A percentile compares a stretch with the other conserved stretches of the same genome.
These are phyloP conservation scores for Apiospora aurea DNA, from an alignment of 2,329 filamentous ascomycete species.

Conservation along the genomic window DNA sequence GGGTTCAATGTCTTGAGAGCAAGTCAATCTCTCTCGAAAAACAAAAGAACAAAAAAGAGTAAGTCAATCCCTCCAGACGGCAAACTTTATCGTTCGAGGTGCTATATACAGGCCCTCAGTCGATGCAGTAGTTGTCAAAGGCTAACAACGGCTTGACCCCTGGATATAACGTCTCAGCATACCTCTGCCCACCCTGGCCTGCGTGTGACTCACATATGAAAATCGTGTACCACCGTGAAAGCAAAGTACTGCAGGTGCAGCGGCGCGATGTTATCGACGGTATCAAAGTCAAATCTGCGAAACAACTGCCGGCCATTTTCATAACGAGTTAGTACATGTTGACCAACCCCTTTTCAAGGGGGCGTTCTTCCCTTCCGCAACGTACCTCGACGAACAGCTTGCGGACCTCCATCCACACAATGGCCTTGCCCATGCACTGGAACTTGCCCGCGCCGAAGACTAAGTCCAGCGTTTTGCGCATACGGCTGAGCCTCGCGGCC, in stretches of 20 bases:
- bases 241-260: neutral
- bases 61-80: too few relatives aligned
- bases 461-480: conserved; percentile 43
- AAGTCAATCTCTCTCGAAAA: too few relatives aligned
- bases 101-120: too few relatives aligned
- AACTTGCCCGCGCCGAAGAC: conserved; percentile 47
- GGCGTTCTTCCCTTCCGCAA: neutral
- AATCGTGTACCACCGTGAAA: neutral
- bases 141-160: too few relatives aligned
- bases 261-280: neutral
- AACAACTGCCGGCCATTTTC: neutral
- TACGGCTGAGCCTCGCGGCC: conserved; percentile 24
- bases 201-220: neutral
- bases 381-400: conserved; percentile 46
- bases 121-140: too few relatives aligned
- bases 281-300: neutral
- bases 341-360: too few relatives aligned
- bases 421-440: conserved; percentile 47
- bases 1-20: too few relatives aligned
- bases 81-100: too few relatives aligned
- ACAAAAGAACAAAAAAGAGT: too few relatives aligned
- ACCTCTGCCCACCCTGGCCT: neutral
- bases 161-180: too few relatives aligned
- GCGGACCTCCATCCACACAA: conserved; percentile 49
- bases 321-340: too few relatives aligned